Evolutionary conservation across 805 yeast genomes (phyloP).

Genomic region (Kluyveromyces lactis): DNA sequence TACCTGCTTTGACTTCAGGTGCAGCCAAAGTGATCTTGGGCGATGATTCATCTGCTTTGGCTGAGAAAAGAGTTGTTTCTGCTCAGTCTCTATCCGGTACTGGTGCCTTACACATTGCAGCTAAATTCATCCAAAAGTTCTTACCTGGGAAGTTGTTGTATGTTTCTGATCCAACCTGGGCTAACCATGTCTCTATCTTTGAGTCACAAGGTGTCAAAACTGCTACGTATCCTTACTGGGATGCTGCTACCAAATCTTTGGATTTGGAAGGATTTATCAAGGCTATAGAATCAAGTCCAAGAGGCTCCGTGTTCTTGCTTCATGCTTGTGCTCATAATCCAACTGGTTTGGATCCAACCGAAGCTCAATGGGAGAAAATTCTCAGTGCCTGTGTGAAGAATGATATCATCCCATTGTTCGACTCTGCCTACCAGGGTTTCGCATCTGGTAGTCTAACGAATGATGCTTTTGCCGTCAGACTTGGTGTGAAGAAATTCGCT

Average conservation of each 20-base stretch:
- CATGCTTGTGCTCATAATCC: constrained; percentile 99
- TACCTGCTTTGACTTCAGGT: constrained; percentile 53
- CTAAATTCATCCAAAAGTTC: constrained; percentile 35
- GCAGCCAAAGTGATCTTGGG: constrained; percentile 74
- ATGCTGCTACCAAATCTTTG: constrained; percentile 57
- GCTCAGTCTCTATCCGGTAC: constrained; percentile 93
- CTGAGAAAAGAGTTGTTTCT: constrained; percentile 62
- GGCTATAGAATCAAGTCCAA: constrained; percentile 57
- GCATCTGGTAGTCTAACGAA: constrained; percentile 79
- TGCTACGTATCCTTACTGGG: constrained; percentile 79
- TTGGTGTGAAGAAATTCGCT: constrained; percentile 42
- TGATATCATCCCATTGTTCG: constrained; percentile 76
- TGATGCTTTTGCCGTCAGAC: constrained; percentile 72
- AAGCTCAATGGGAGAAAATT: constrained; percentile 70
- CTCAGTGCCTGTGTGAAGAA: constrained; percentile 50
- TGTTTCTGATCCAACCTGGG: constrained; percentile 93
- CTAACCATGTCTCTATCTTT: constrained; percentile 85
- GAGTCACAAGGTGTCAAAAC: constrained; percentile 58
- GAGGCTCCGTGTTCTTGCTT: constrained; percentile 70
- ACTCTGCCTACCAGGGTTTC: constrained; percentile 95
- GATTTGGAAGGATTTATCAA: constrained; percentile 60
- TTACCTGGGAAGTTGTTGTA: constrained; percentile 43
- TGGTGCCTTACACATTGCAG: constrained; percentile 89
- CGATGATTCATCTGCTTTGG: constrained; percentile 43
- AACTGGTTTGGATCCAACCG: constrained; percentile 89